phyloP scores from a whole-genome alignment of 73 alveolate genomes.

The Tetrahymena borealis region DNA sequence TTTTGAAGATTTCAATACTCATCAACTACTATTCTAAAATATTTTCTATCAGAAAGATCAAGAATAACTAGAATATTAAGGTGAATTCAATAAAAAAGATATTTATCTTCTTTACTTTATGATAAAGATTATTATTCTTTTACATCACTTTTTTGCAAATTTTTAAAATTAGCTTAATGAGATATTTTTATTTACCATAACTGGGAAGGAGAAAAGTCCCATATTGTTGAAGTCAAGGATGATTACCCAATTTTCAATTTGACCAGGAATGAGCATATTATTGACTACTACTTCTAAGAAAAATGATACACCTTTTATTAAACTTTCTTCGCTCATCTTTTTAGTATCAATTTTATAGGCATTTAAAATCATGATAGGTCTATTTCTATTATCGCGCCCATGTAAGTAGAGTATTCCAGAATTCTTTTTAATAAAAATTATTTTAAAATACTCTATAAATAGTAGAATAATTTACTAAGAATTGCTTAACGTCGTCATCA shows the following conservation, averaged over 20 bases:
- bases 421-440: background rate
- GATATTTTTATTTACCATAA: constrained; percentile 1
- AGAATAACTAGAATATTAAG: no score
- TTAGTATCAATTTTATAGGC: constrained; percentile 39
- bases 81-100: no score
- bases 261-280: constrained; percentile 82
- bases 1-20: no score
- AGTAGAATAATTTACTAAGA: background rate
- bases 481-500: constrained; percentile 24
- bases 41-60: no score
- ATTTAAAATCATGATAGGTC: constrained; percentile 28
- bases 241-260: constrained; percentile 86
- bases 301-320: constrained; percentile 54
- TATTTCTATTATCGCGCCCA: constrained; percentile 31
- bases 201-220: constrained; percentile 21
- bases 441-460: background rate
- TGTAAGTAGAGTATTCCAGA: constrained; percentile 35
- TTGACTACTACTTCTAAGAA: constrained; percentile 67
- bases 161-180: no score
- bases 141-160: no score
- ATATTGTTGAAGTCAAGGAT: constrained; percentile 16
- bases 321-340: constrained; percentile 33
- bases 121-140: no score
- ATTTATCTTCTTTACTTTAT: no score
- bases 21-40: no score